A percentile compares a stretch with the other conserved stretches of the same genome.
Evolutionary conservation across 2,329 filamentous ascomycete species (phyloP).

Genomic region (Pseudogymnoascus sp.): DNA sequence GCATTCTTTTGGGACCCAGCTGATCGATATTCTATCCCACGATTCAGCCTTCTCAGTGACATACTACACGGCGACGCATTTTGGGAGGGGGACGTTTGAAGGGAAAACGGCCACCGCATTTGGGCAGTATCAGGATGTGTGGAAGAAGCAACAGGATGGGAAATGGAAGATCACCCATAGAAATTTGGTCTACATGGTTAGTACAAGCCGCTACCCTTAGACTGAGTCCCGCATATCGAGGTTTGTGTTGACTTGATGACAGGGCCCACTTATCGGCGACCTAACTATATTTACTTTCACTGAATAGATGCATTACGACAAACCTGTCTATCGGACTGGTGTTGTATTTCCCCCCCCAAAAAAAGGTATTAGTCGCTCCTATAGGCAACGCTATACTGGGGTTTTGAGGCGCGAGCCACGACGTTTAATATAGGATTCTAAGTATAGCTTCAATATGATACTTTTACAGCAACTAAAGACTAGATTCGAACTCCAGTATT

Average conservation of each 20-base stretch:
- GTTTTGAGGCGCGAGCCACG: too few species aligned
- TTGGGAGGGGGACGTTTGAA: background rate
- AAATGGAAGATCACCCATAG: background rate
- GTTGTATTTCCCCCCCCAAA: too few species aligned
- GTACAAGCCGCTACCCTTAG: background rate
- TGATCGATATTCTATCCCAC: background rate
- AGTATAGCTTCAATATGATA: too few species aligned
- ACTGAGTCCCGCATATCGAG: too few species aligned
- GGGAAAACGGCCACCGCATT: background rate
- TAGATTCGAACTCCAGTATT: too few species aligned
- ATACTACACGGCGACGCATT: constrained; percentile 2
- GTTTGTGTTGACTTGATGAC: background rate
- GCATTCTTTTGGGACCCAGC: background rate
- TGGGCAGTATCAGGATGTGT: constrained; percentile 9
- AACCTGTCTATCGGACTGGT: too few species aligned
- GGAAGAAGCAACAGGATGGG: background rate
- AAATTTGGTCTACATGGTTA: constrained; percentile 1
- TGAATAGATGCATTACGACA: background rate
- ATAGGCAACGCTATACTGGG: too few species aligned
- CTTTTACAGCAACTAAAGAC: too few species aligned
- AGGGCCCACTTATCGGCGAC: background rate
- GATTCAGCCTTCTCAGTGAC: background rate
- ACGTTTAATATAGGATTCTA: too few species aligned
- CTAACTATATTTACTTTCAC: background rate
- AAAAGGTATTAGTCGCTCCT: too few species aligned